Evolutionary conservation across 2,329 filamentous ascomycete species (phyloP).

Genomic region (Mariannaea elegans): DNA sequence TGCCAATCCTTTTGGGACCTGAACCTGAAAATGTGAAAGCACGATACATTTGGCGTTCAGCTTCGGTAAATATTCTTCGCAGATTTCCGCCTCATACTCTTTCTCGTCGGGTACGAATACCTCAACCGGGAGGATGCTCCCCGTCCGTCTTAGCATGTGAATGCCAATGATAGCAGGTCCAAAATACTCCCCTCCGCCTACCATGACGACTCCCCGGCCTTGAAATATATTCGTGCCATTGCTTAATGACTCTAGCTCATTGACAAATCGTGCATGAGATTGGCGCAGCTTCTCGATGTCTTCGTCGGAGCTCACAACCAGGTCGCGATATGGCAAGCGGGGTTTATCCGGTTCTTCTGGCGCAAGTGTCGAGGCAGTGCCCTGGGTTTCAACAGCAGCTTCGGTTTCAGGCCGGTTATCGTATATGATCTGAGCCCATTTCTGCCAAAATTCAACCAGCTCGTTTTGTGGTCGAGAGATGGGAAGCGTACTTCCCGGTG

Average conservation of each 20-base stretch:
- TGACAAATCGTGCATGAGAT: constrained; percentile 11
- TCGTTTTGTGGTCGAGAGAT: not conserved
- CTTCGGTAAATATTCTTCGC: constrained; percentile 14
- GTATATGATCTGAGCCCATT: constrained; percentile 11
- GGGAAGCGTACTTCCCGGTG: not conserved
- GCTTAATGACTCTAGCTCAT: not conserved
- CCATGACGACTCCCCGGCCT: constrained; percentile 22
- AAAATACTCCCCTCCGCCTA: constrained; percentile 24
- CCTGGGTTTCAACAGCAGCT: not conserved
- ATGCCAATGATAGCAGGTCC: constrained; percentile 21
- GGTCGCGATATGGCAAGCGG: constrained; percentile 5
- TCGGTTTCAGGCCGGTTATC: constrained; percentile 4
- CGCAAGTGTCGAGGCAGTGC: not conserved
- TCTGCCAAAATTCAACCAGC: constrained; percentile 9
- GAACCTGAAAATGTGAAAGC: not conserved
- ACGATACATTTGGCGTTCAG: constrained; percentile 20
- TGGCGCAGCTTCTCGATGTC: constrained; percentile 5
- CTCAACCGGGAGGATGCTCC: constrained; percentile 16
- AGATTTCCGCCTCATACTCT: constrained; percentile 18
- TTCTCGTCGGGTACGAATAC: constrained; percentile 15
- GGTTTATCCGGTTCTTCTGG: constrained; percentile 3
- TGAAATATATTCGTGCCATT: not conserved
- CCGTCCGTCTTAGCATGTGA: constrained; percentile 21
- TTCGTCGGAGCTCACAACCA: not conserved
- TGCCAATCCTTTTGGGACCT: not conserved